Evolutionary conservation across 2,329 filamentous ascomycete species (phyloP), one percentile per base, ranked within the genome.

Genomic region (Parafenestella ontariensis): DNA sequence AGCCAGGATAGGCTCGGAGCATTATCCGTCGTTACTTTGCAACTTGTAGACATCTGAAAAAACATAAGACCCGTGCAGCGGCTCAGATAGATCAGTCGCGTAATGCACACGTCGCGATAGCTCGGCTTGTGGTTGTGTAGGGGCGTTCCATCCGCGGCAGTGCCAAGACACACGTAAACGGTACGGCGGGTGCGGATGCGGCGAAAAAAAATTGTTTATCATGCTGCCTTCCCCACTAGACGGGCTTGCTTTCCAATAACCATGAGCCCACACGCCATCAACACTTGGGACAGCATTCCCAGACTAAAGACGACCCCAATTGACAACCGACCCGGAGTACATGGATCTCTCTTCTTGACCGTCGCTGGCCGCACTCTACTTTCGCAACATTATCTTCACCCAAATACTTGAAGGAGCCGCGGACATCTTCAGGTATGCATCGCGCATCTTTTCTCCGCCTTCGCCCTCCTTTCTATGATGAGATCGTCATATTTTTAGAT

Each of bases 401-500:
- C 18, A 21, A 45, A 42, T 20, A 52, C 52, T 36, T 60, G 51
- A 59, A 39, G 28, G 21, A 40, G 36, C 52, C 33, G 17, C 41
- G 26, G 20, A 33, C 24, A 33, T 7, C 9, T 11, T 33, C 46
- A 64, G 62, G 65, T 69, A 51, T 39, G 61, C 59, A 49, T 21
- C 28, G 8, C 20, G n/a, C 28, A 28, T 39, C 23, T 33, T n/a
- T 26, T 26, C 26, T 37, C 21, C 33, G 18, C 45, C n/a, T 33
- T 33, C 20, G 26, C 41, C 36, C 40, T 40, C 37, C 49, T 47
- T 50, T 47, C 46, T 49, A 69, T 75, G 72, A 75, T 75, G 72
- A 75, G 59, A 46, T 63, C 52, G 71, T 75, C 71, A 66, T 64
- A 61, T 66, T 66, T 70, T 69, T 63, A 75, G 72, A 75, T 75